phyloP scores from a whole-genome alignment of 2,329 filamentous ascomycete genomes.

The Hypocreales sp. region DNA sequence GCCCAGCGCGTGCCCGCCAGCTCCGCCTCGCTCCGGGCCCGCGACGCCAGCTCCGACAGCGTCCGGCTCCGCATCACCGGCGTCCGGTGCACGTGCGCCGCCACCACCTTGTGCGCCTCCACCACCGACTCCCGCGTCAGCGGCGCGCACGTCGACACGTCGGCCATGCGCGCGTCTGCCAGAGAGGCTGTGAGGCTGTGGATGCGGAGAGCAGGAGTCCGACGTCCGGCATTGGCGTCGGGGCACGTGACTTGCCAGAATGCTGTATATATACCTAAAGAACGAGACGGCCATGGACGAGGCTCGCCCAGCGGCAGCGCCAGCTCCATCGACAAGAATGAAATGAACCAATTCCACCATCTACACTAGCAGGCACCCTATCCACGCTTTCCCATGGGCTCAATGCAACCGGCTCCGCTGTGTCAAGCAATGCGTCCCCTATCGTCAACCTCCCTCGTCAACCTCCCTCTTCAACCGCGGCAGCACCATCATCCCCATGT shows the following conservation, averaged over 20 bases:
- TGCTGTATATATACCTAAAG: too few relatives aligned
- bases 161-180: background rate
- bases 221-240: too few relatives aligned
- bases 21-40: conserved; percentile 39
- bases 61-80: conserved; percentile 70
- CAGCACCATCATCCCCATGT: too few relatives aligned
- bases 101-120: conserved; percentile 57
- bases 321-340: too few relatives aligned
- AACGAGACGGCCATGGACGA: too few relatives aligned
- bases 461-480: background rate
- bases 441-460: background rate
- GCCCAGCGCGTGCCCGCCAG: conserved; percentile 41
- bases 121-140: conserved; percentile 59
- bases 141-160: conserved; percentile 33
- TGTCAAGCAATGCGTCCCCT: too few relatives aligned
- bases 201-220: too few relatives aligned
- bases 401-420: background rate
- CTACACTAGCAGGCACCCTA: too few relatives aligned
- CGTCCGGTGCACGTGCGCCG: conserved; percentile 64
- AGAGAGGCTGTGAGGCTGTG: background rate
- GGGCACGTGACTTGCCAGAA: too few relatives aligned
- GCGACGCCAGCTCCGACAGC: conserved; percentile 59
- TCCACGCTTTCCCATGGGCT: background rate
- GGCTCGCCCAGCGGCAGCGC: too few relatives aligned
- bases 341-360: background rate